Base-by-base conservation (phyloP, 1,284 basidiomycete species). In the Cryptococcus jaspeensis region DNA sequence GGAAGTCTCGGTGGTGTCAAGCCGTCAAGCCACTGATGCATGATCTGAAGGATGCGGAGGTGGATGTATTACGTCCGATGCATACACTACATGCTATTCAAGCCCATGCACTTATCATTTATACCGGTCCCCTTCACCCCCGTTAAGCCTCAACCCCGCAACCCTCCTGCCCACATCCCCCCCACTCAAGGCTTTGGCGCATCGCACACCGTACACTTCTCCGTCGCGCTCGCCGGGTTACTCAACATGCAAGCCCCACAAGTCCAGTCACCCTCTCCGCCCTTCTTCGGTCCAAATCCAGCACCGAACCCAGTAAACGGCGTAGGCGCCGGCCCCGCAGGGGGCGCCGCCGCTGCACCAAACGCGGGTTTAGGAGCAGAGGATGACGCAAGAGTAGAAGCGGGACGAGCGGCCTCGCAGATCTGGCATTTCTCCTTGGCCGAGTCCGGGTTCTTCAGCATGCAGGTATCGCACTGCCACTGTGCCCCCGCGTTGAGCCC, bases 391-490 rank as follows among this genome's bases (percentile, higher is more conserved):
- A 32, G 28, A 9, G 45, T 50, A 15, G 35, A 20, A 8, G 48
- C 64, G 23, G 69, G 71, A 23, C 75, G 70, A 0, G 80, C 78
- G 2, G 78, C 62, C 43, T 84, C 83, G 56, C 85, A 87, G 32
- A 83, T 60, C 0, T 74, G 77, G 64, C 85, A 86, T 66, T 84
- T 83, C 43, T 70, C 69, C 40, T 67, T 78, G 4, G 78, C 81
- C 9, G 69, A 71, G 11, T 70, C 76, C 5, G 80, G 72, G 62
- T 84, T 85, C 47, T 77, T 69, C 36, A 84, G 62, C 71, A 75
- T 76, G 55, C 84, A 85, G 16, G 67, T 51, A 2, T 68, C 69
- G 62, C 84, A 85, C 11, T 59, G 77, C 84, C 83, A 84, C 18
- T 60, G 50, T 16, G 46, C 55, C 9, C 42, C 32, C 16, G 46